Evolutionary conservation across 1,139 yeast genomes (phyloP).

Genomic region (Magnusiomyces paraingens): DNA sequence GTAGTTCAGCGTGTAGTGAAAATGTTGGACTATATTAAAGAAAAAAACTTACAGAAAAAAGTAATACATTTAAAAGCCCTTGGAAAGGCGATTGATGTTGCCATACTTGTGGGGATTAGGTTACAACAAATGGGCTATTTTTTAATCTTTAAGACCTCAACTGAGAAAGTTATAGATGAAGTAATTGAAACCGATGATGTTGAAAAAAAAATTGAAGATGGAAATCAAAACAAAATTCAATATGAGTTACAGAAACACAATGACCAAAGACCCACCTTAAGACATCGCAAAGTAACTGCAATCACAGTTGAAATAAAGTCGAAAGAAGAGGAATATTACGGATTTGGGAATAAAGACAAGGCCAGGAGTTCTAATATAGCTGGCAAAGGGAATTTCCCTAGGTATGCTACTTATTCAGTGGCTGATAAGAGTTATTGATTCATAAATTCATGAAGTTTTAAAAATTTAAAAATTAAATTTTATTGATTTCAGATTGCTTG

Average conservation of each 20-base stretch:
- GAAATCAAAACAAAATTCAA: conserved; percentile 1
- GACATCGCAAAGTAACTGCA: conserved; percentile 5
- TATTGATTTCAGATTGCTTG: no score
- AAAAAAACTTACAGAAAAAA: conserved; percentile 8
- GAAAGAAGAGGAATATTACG: neutral
- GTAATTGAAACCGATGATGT: conserved; percentile 1
- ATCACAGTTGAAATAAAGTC: conserved; percentile 7
- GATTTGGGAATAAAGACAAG: neutral
- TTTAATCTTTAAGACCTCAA: conserved; percentile 22
- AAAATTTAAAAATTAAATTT: no score
- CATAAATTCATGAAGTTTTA: no score
- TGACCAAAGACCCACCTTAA: neutral
- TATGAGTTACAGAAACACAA: neutral
- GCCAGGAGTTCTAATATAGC: neutral
- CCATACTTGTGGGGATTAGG: conserved; percentile 28
- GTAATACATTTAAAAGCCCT: conserved; percentile 28
- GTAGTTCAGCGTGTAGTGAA: conserved; percentile 9
- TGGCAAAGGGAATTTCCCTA: no score
- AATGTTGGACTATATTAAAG: conserved; percentile 8
- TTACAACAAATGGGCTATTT: conserved; percentile 25
- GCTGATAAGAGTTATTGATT: no score
- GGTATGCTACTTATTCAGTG: no score
- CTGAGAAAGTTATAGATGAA: conserved; percentile 24
- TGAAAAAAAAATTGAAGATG: conserved; percentile 5
- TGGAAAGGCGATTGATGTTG: conserved; percentile 32